Evolutionary conservation across 306 rosid genomes (phyloP), one percentile per base, ranked within the genome.

Genomic region (Casuarina cunninghamiana): DNA sequence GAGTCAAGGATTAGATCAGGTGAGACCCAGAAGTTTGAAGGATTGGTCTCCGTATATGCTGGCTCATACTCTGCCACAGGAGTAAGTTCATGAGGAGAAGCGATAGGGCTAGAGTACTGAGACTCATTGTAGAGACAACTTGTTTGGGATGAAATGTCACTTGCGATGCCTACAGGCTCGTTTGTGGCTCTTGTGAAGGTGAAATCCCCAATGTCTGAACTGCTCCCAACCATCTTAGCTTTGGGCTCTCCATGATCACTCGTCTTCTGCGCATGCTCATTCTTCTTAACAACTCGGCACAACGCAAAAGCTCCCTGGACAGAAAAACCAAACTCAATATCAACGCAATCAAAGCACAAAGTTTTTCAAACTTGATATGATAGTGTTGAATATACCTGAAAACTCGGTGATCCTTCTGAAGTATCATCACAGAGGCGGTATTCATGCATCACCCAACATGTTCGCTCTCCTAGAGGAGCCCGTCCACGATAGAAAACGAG

Each of bases 361-460:
- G 7, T n/a, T 12, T 73, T 54, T 6, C 17, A 9, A 69, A 21
- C 71, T 44, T 48, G 32, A 42, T 21, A 73, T 17, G 60, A 76
- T 67, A 43, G 5, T 42, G 55, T 41, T 53, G 69, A 69, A 19
- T 57, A 69, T 74, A 93, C 98, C 91, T 89, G 88, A 70, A 88
- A 89, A 71, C 76, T 81, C 11, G 91, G 80, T 61, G 91, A 60
- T 53, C 86, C 90, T 79, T 80, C 90, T 73, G 65, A 70, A 62
- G 80, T 83, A 83, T 91, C 94, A 50, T 90, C 93, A 1, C 73
- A 83, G 21, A 91, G 90, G 81, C 98, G 98, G 82, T 93, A 93
- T 82, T 93, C 98, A 13, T 91, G 98, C 98, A 93, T 93, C 71
- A 93, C 78, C 97, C 98, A 93, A 5, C 87, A 90, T 4, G 92